Evolutionary conservation across 2,329 filamentous ascomycete species (phyloP), one percentile per base, ranked within the genome.

Genomic region (Blumeria graminis): DNA sequence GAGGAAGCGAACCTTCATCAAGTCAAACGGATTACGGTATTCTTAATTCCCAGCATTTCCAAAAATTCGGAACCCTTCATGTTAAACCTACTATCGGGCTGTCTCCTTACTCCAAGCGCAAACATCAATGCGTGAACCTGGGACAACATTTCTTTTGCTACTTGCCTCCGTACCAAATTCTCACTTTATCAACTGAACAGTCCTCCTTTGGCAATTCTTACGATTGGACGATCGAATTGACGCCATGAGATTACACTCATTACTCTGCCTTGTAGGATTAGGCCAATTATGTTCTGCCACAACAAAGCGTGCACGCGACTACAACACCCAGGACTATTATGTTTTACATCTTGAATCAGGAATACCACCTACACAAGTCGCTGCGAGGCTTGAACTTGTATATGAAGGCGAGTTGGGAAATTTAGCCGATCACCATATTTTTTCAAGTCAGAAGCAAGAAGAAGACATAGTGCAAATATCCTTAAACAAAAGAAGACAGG

Each of bases 261-360:
- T 78, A 55, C 64, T 83, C 57, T 71, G 74, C 67, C 70, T 78
- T 54, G 69, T 80, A 52, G 70, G 74, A 58, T 74, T 64, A 7
- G 16, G 35, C 52, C 32, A 22, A 68, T 61, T 69, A 32, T 65
- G 73, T 59, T 69, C 72, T 57, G 71, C 74, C 34, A 67, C 72
- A 50, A 61, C 63, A 56, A 68, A 78, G 48, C 71, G 73, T 54
- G 71, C 74, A 60, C 82, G 85, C 63, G 77, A 92, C 65, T 86
- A 93, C 72, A 77, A 84, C 54, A 74, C 77, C 41, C 80, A 88
- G 69, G 90, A 98, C 69, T 96, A 94, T 71, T 95, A 96, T 68
- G 88, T 93, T 61, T 74, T 98, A 51, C 85, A 95, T 62, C 76
- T 98, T 64, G 78, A 83, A 58, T 71, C 77, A 11, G 72, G 76